Evolutionary conservation across 768 basidiomycete species (phyloP), one percentile per base, ranked within the genome.

Genomic region (Russula virescens): DNA sequence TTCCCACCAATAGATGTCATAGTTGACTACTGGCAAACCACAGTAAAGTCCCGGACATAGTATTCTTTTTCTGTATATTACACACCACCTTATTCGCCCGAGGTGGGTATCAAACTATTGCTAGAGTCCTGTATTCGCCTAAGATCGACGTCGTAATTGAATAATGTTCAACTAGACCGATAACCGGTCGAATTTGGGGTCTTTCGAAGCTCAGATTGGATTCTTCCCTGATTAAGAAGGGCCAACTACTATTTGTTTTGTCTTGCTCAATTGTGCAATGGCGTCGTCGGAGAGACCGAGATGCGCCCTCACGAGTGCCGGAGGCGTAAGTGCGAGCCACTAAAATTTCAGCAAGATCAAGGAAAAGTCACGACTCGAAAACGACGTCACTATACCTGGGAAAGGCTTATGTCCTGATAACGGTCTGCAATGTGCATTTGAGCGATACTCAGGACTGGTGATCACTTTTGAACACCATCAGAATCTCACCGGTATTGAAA

Each of bases 241-340:
- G 23, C 55, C 34, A 5, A 62, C 49, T 4, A 60, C 59, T 5
- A 60, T 7, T 23, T 53, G 43, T 25, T 53, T 60, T 5, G 59
- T 60, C 68, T 76, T 81, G 65, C 75, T 80, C 46, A 87, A 73
- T 10, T 75, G 73, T 4, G 75, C 70, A 48, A 87, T 79, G 9
- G 77, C 75, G 21, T 78, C 79, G 26, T 83, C 80, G 11, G 80
- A 79, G 51, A 87, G 68, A 28, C 76, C 75, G n/a, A 87, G 78
- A 66, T 86, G 82, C 0, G 82, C 83, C 69, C 83, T 83, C 35
- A 87, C 84, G 13, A 87, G 75, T 26, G 75, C 76, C 2, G 79
- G 81, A 40, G 61, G 66, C 21, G 64, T 67, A 21, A 67, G 56
- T 21, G 66, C 66, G 14, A 67, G 57, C 66, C 66, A 67, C 66